These are phyloP conservation scores for Fusarium tuaranense DNA, from an alignment of 2,329 filamentous ascomycete genomes.

Conservation along the genomic window DNA sequence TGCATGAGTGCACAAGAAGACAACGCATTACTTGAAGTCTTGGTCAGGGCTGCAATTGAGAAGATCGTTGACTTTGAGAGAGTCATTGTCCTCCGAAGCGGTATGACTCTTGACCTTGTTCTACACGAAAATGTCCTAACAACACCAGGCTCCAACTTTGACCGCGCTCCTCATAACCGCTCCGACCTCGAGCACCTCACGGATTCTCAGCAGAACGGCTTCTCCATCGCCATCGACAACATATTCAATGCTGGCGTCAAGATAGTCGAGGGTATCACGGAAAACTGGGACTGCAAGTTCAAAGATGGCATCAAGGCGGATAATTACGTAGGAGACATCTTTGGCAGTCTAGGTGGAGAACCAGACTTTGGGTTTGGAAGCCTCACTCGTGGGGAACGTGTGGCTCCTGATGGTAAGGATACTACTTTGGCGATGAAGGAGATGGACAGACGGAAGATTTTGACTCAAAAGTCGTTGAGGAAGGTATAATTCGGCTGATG, in stretches of 20 bases:
- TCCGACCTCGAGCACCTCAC: conserved; percentile 70
- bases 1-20: conserved; percentile 81
- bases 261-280: conserved; percentile 73
- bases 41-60: conserved; percentile 69
- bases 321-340: conserved; percentile 80
- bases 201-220: conserved; percentile 71
- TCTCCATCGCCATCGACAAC: conserved; percentile 72
- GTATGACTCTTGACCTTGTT: conserved; percentile 38
- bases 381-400: conserved; percentile 51
- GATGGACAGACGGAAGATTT: conserved; percentile 43
- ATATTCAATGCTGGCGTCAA: conserved; percentile 74
- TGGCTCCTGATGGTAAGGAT: conserved; percentile 39
- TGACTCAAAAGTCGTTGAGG: conserved; percentile 38
- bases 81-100: conserved; percentile 75
- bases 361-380: conserved; percentile 74
- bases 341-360: conserved; percentile 73
- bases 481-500: conserved; percentile 28
- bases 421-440: conserved; percentile 42
- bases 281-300: conserved; percentile 71
- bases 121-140: not conserved
- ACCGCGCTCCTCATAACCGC: conserved; percentile 71
- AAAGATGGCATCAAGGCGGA: conserved; percentile 64
- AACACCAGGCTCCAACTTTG: conserved; percentile 71
- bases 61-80: conserved; percentile 73
- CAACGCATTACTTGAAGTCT: conserved; percentile 74